These are phyloP conservation scores for Brassica rapa DNA, from an alignment of 345 rosid species.

Conservation along the genomic window DNA sequence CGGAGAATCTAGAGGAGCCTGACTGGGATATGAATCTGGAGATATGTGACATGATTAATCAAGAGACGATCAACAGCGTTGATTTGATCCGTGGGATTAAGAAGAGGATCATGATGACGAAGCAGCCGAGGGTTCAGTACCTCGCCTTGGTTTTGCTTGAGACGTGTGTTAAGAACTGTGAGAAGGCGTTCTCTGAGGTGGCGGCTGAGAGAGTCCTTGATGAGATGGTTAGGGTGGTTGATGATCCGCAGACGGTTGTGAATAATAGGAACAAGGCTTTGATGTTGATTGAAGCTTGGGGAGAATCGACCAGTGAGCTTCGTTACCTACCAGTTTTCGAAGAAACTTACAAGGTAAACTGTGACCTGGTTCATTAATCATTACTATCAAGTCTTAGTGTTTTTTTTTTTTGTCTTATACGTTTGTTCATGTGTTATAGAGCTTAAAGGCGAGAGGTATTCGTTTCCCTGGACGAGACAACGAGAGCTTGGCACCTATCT, in stretches of 20 bases:
- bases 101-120: slow-evolving; percentile 82
- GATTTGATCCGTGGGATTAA: slow-evolving; percentile 88
- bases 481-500: slow-evolving; percentile 93
- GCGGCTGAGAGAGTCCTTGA: slow-evolving; percentile 98
- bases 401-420: slow-evolving; percentile 7
- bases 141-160: slow-evolving; percentile 89
- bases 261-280: slow-evolving; percentile 90
- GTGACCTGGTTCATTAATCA: background rate
- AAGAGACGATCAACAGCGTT: slow-evolving; percentile 73
- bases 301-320: slow-evolving; percentile 90
- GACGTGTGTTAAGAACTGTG: slow-evolving; percentile 91
- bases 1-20: slow-evolving; percentile 88
- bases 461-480: slow-evolving; percentile 95
- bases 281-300: slow-evolving; percentile 90
- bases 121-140: slow-evolving; percentile 78
- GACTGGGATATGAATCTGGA: slow-evolving; percentile 98
- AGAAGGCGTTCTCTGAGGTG: slow-evolving; percentile 95
- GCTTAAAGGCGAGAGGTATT: slow-evolving; percentile 86
- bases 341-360: slow-evolving; percentile 94
- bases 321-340: slow-evolving; percentile 92
- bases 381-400: slow-evolving; percentile 12
- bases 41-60: slow-evolving; percentile 90
- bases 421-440: slow-evolving; percentile 42
- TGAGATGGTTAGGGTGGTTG: slow-evolving; percentile 95
- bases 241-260: slow-evolving; percentile 93